Conservation (phyloP, 805 yeast species). For the Jamesozyma hellenica region DNA sequence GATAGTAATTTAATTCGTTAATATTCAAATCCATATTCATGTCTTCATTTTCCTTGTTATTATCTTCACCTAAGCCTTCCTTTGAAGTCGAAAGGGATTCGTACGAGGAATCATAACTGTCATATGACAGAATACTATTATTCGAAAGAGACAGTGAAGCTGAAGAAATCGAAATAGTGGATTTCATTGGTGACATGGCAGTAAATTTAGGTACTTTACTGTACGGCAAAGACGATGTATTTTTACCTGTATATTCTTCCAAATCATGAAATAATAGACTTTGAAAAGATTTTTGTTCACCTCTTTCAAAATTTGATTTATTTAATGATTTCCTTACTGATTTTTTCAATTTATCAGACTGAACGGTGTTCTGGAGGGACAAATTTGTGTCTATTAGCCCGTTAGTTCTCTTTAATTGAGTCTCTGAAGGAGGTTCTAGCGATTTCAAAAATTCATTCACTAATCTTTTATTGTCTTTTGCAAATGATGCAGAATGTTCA, state of each 20-base stretch:
- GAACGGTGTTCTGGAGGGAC: not conserved
- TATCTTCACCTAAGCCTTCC: not conserved
- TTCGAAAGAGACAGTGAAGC: not conserved
- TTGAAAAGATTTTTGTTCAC: slow-evolving; percentile 14
- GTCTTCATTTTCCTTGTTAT: too few relatives aligned
- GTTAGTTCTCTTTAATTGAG: slow-evolving; percentile 3
- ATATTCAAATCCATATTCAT: slow-evolving; percentile 7
- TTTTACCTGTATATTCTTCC: slow-evolving; percentile 3
- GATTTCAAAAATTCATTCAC: slow-evolving; percentile 23
- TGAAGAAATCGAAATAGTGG: not conserved
- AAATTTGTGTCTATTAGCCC: not conserved
- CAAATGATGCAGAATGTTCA: slow-evolving; percentile 2
- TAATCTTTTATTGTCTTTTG: slow-evolving; percentile 18
- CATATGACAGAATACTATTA: slow-evolving; percentile 4
- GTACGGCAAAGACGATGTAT: not conserved
- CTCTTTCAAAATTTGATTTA: not conserved
- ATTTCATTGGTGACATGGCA: not conserved
- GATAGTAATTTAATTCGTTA: slow-evolving; percentile 17
- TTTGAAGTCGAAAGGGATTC: not conserved
- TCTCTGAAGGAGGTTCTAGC: slow-evolving; percentile 13
- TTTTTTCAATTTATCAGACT: not conserved
- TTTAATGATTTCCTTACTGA: not conserved
- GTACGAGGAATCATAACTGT: slow-evolving; percentile 7
- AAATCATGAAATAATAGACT: slow-evolving; percentile 16
- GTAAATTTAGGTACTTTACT: not conserved